A percentile compares a stretch with the other conserved stretches of the same genome.
These are phyloP conservation scores for Eucalyptus camaldulensis DNA, from an alignment of 345 rosid species.

Conservation along the genomic window DNA sequence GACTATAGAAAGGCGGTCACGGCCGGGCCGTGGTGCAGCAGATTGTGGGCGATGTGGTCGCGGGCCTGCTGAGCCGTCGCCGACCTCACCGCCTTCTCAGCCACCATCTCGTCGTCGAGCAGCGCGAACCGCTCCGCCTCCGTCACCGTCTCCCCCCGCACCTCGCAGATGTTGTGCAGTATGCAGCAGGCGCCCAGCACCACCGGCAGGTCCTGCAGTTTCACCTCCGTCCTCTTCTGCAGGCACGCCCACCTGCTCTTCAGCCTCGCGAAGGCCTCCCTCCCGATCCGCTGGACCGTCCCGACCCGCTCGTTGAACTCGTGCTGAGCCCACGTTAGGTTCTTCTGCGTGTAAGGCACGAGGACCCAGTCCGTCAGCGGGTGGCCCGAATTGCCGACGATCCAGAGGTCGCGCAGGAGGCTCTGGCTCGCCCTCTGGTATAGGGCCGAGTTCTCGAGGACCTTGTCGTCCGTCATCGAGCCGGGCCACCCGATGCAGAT, in stretches of 20 bases:
- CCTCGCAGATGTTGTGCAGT: constrained; percentile 72
- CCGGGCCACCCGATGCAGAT: constrained; percentile 85
- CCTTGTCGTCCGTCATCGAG: constrained; percentile 63
- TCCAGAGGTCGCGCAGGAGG: constrained; percentile 42
- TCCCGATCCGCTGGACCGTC: constrained; percentile 20
- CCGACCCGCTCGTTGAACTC: constrained; percentile 52
- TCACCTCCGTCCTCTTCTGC: constrained; percentile 75
- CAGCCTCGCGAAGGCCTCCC: constrained; percentile 42
- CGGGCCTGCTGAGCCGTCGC: constrained; percentile 27
- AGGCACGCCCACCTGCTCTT: constrained; percentile 74
- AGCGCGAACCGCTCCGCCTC: constrained; percentile 33
- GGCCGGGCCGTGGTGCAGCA: constrained; percentile 60
- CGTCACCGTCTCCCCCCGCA: constrained; percentile 43
- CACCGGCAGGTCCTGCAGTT: constrained; percentile 66
- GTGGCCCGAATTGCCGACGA: constrained; percentile 50
- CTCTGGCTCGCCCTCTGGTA: constrained; percentile 45
- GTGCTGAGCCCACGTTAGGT: constrained; percentile 76
- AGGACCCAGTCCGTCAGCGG: constrained; percentile 70
- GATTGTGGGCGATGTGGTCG: constrained; percentile 66
- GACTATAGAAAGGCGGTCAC: constrained; percentile 12
- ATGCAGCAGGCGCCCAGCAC: constrained; percentile 87
- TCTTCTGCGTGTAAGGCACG: constrained; percentile 61
- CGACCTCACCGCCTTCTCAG: constrained; percentile 49
- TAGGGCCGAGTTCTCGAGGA: constrained; percentile 60
- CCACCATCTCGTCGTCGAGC: constrained; percentile 51